Evolutionary conservation across 2,329 filamentous ascomycete genomes (phyloP).

Genomic region (Cryphonectria carpinicola): DNA sequence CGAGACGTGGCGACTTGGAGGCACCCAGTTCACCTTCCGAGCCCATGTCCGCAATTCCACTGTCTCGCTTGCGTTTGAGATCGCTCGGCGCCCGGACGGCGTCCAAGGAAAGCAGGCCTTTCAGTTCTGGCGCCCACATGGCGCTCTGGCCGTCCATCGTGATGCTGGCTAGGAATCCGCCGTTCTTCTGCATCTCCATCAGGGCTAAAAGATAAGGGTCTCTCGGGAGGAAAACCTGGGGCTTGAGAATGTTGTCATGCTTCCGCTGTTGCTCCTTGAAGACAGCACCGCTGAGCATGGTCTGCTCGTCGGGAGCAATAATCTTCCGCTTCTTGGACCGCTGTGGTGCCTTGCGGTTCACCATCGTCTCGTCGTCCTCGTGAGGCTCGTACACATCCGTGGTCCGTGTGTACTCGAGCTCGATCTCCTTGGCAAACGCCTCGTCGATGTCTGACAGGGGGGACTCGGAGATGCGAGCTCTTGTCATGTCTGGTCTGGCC

Average conservation of each 20-base stretch:
- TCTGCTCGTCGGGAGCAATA: conserved; percentile 79
- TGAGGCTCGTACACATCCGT: conserved; percentile 65
- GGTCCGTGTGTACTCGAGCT: conserved; percentile 59
- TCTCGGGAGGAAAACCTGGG: conserved; percentile 80
- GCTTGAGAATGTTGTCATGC: conserved; percentile 82
- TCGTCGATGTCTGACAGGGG: conserved; percentile 73
- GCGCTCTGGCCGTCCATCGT: conserved; percentile 79
- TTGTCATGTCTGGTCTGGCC: conserved; percentile 52
- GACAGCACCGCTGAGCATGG: conserved; percentile 73
- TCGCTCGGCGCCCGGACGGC: conserved; percentile 76
- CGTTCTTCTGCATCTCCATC: conserved; percentile 89
- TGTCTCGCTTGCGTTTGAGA: conserved; percentile 92
- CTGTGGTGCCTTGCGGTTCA: conserved; percentile 71
- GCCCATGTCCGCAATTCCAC: conserved; percentile 77
- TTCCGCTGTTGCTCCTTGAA: conserved; percentile 88
- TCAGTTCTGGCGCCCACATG: conserved; percentile 89
- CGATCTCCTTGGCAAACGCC: conserved; percentile 61
- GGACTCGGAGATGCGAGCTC: conserved; percentile 69
- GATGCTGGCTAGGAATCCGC: conserved; percentile 85
- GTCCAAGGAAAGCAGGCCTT: conserved; percentile 88
- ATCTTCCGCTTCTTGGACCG: conserved; percentile 77
- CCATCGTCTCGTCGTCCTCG: conserved; percentile 60
- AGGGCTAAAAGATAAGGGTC: conserved; percentile 86
- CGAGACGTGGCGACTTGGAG: conserved; percentile 71
- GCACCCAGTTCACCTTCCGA: conserved; percentile 65